A percentile compares a stretch with the other conserved stretches of the same genome.
Conservation (phyloP, 768 basidiomycete genomes). For the Dioszegia aurantiaca region DNA sequence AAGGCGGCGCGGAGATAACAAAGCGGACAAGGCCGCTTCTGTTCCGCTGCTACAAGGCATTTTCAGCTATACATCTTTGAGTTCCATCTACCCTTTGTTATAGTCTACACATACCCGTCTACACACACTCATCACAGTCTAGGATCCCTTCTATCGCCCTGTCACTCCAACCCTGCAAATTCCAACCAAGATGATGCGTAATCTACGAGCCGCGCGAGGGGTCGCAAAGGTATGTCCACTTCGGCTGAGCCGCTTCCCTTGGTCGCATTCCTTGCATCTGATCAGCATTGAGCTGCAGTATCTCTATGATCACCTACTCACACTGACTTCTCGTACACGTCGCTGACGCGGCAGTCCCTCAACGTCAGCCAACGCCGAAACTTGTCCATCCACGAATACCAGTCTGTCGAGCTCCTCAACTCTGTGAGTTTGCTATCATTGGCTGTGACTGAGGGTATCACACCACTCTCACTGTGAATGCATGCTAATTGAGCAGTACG, state of each 20-base stretch:
- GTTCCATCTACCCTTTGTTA: too few species aligned
- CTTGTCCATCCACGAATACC: slow-evolving; percentile 97
- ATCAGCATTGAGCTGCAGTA: too few species aligned
- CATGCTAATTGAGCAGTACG: slow-evolving; percentile 63
- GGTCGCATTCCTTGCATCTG: too few species aligned
- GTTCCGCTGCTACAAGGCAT: too few species aligned
- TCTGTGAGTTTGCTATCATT: slow-evolving; percentile 59
- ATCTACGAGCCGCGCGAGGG: slow-evolving; percentile 3
- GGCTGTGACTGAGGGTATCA: too few species aligned
- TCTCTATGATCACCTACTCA: too few species aligned
- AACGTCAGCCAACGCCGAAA: slow-evolving; percentile 67
- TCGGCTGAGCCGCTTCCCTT: not conserved
- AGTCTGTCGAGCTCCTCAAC: slow-evolving; percentile 91
- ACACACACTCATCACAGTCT: too few species aligned
- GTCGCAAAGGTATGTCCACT: slow-evolving; percentile 11
- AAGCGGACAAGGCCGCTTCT: too few species aligned
- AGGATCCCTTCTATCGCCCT: too few species aligned
- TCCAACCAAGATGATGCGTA: slow-evolving; percentile 8
- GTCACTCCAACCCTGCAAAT: not conserved
- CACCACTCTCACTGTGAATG: not conserved
- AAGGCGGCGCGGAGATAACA: not conserved
- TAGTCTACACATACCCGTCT: too few species aligned
- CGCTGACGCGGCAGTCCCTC: slow-evolving; percentile 8
- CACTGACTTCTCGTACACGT: not conserved
- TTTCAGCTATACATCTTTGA: too few species aligned